Percentiles rank a stretch among this genome's conserved stretches.
Conservation (phyloP, 2,329 filamentous ascomycete species). For the Beauveria scarabaeidicola region DNA sequence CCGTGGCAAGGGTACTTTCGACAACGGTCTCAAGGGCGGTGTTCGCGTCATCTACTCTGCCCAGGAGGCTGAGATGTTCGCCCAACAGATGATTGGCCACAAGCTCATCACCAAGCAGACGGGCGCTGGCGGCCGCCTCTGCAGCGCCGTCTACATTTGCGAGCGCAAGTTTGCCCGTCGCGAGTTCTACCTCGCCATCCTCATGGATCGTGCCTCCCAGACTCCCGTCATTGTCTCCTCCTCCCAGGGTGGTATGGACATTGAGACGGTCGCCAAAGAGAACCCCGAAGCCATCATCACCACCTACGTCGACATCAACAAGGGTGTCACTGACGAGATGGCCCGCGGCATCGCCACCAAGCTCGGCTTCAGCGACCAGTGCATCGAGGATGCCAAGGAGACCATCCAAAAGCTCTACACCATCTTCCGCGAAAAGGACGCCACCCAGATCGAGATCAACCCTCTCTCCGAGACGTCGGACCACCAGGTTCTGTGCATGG, state of each 20-base stretch:
- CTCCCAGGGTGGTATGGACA: slow-evolving; percentile 98
- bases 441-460: slow-evolving; percentile 99
- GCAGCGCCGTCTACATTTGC: slow-evolving; percentile 97
- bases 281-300: slow-evolving; percentile 92
- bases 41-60: slow-evolving; percentile 98
- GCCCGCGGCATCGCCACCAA: slow-evolving; percentile 81
- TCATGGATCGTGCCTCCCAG: slow-evolving; percentile 94
- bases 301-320: slow-evolving; percentile 87
- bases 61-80: slow-evolving; percentile 93
- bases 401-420: slow-evolving; percentile 99
- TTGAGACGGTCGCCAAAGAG: slow-evolving; percentile 97
- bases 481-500: slow-evolving; percentile 98
- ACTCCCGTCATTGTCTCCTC: slow-evolving; percentile 93
- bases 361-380: slow-evolving; percentile 96
- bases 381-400: slow-evolving; percentile 87
- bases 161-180: slow-evolving; percentile 99
- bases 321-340: slow-evolving; percentile 91
- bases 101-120: slow-evolving; percentile 99
- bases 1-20: slow-evolving; percentile 94
- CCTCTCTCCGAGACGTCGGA: slow-evolving; percentile 96
- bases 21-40: slow-evolving; percentile 97
- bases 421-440: slow-evolving; percentile 97
- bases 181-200: slow-evolving; percentile 97
- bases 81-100: slow-evolving; percentile 98
- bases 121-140: slow-evolving; percentile 83